Base-by-base conservation (phyloP, 2,329 filamentous ascomycete genomes). In the Furcasterigmium furcatum region DNA sequence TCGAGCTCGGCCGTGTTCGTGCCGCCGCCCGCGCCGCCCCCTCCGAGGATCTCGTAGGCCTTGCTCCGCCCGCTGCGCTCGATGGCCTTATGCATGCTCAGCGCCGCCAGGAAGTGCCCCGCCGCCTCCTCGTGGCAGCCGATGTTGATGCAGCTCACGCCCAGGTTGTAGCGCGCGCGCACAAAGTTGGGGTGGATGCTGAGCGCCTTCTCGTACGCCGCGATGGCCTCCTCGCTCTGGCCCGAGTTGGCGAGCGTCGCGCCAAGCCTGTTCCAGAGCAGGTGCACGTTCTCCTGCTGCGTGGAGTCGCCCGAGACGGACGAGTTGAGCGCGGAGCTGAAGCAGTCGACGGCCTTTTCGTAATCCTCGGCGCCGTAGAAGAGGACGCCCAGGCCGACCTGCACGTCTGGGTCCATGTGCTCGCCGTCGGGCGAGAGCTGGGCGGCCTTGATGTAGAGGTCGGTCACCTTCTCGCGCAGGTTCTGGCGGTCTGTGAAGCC, bases 291-390 rank as follows among this genome's bases (percentile, higher is more conserved):
- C 58, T 87, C 85, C 57, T 84, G 82, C 51, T 89, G 85, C 70
- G 96, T 97, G 48, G 84, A 87, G 9, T 82, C 82, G 47, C 94
- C 94, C 29, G 84, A 79, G 66, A 96, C 91, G 1, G 88, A 90
- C 20, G 84, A 89, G 48, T 89, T 88, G 20, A 99, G 81, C 1
- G 95, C 92, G 1, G 92, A 85, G 46, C 87, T 88, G 79, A 99
- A 99, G 74, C 95, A 99, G 73, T 99, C 94, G 30, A 99, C 92
- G 1, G 94, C 94, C 72, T 99, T 99, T 63, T 94, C 89, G 72
- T 96, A 97, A 62, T 97, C 92, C 68, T 99, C 94, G 24, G 89
- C 91, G 43, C 92, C 94, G 69, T 99, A 99, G 73, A 99, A 97
- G 14, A 99, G 80, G 5, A 99, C 94, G 29, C 95, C 95, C 2